Evolutionary conservation across 306 rosid genomes (phyloP), one percentile per base, ranked within the genome.

Genomic region (Lathyrus sativus): DNA sequence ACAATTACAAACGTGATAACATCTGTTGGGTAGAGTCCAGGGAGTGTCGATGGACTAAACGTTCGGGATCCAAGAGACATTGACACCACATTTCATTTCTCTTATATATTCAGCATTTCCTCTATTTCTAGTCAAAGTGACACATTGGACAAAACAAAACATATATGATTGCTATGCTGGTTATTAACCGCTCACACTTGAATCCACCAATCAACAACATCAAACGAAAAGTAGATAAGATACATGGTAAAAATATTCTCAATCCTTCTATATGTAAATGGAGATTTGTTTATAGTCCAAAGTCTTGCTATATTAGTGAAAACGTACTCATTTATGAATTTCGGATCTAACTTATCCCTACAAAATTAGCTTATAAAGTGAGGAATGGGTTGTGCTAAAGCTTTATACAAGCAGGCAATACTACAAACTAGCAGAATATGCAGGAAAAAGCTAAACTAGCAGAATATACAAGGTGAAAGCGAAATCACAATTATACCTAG

Each of bases 401-500:
- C 55, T 2, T 17, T 49, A 49, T 15, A 74, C 3, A 24, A 24
- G 26, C 26, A 24, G 22, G 38, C 37, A 55, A 49, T n/a, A 24
- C 7, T 53, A 43, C 10, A 45, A 24, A 28, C 17, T 54, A 24
- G 10, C 74, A 66, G 10, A 38, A n/a, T 41, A 61, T 42, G 39
- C 29, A 28, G 7, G 15, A 43, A 22, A 62, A 60, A 62, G 59
- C 62, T 18, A 8, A 44, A 55, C 64, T 11, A n/a, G n/a, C n/a
- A 46, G 46, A 86, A 26, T 86, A 69, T 5, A 68, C 66, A 38
- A 57, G 44, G n/a, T 50, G 66, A 53, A 51, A 51, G 8, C 33
- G 62, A 53, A 51, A 44, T 71, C 62, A 49, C 15, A 58, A 44
- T 18, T 54, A 45, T 82, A 82, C 85, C 85, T 74, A 82, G 62